Conservation (phyloP, 2,329 filamentous ascomycete species). For the Biscogniauxia sp. region DNA sequence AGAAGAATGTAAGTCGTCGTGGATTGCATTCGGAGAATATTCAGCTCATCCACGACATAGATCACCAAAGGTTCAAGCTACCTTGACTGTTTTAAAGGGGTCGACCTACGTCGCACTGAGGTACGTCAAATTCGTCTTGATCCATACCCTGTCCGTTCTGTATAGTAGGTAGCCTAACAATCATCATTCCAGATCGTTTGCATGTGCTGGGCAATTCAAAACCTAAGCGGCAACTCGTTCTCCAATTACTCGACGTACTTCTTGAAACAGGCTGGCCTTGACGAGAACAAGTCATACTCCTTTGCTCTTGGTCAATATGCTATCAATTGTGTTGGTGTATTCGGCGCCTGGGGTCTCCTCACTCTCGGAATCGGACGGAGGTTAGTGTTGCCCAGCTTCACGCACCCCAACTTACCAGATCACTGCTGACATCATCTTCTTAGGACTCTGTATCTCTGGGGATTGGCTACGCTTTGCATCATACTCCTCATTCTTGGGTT, state of each 20-base stretch:
- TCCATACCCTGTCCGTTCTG: slow-evolving; percentile 4
- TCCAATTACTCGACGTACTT: slow-evolving; percentile 66
- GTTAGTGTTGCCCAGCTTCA: slow-evolving; percentile 12
- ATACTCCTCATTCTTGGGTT: slow-evolving; percentile 87
- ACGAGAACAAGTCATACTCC: slow-evolving; percentile 50
- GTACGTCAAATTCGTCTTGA: slow-evolving; percentile 39
- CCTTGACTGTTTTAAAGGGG: slow-evolving; percentile 79
- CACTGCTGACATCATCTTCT: slow-evolving; percentile 3
- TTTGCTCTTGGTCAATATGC: slow-evolving; percentile 64
- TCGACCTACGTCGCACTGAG: slow-evolving; percentile 75
- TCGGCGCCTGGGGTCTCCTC: slow-evolving; percentile 81
- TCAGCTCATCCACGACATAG: slow-evolving; percentile 31
- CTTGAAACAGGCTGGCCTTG: slow-evolving; percentile 57
- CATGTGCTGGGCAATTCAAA: slow-evolving; percentile 64
- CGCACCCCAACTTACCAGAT: slow-evolving; percentile 30
- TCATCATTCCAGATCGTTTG: slow-evolving; percentile 50
- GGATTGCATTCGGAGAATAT: neutral
- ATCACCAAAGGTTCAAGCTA: slow-evolving; percentile 74
- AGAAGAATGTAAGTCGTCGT: slow-evolving; percentile 49
- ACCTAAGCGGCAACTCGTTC: slow-evolving; percentile 61
- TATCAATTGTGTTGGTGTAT: slow-evolving; percentile 76
- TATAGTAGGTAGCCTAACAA: neutral
- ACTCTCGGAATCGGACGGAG: slow-evolving; percentile 71
- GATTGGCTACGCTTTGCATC: slow-evolving; percentile 67
- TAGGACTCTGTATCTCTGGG: slow-evolving; percentile 66